Evolutionary conservation across 2,329 filamentous ascomycete genomes (phyloP).

Genomic region (Verticillium dahliae): DNA sequence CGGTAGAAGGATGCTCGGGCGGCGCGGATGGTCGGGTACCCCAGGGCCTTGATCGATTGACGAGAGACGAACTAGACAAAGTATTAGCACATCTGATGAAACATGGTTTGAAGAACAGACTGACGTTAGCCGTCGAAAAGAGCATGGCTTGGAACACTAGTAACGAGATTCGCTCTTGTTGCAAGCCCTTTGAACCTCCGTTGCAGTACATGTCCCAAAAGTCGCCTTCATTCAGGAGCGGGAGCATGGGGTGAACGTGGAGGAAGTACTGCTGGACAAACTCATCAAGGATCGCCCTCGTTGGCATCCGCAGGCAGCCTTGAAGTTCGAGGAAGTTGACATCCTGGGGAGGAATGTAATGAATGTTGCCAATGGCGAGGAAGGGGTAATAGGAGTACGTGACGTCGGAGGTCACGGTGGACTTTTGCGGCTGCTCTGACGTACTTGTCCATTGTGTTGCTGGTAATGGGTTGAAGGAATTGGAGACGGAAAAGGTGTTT

Average conservation of each 20-base stretch:
- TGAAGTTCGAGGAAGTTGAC: slow-evolving; percentile 39
- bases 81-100: slow-evolving; percentile 7
- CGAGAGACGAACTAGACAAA: slow-evolving; percentile 28
- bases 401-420: slow-evolving; percentile 22
- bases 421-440: slow-evolving; percentile 11
- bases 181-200: slow-evolving; percentile 9
- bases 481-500: not conserved
- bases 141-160: slow-evolving; percentile 39
- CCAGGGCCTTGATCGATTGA: slow-evolving; percentile 29
- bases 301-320: slow-evolving; percentile 37
- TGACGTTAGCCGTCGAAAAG: slow-evolving; percentile 34
- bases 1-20: slow-evolving; percentile 38
- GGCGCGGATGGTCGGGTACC: slow-evolving; percentile 33
- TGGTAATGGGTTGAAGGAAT: not conserved
- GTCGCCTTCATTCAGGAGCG: slow-evolving; percentile 36
- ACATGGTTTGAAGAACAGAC: slow-evolving; percentile 2
- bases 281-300: slow-evolving; percentile 32
- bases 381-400: slow-evolving; percentile 38
- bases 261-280: slow-evolving; percentile 42
- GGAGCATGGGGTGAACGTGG: slow-evolving; percentile 37
- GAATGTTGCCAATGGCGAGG: slow-evolving; percentile 24
- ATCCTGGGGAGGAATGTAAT: slow-evolving; percentile 34
- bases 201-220: slow-evolving; percentile 35
- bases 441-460: not conserved
- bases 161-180: slow-evolving; percentile 27